Base-by-base conservation (phyloP, 1,139 yeast genomes). In the Kodamaea anthophila region DNA sequence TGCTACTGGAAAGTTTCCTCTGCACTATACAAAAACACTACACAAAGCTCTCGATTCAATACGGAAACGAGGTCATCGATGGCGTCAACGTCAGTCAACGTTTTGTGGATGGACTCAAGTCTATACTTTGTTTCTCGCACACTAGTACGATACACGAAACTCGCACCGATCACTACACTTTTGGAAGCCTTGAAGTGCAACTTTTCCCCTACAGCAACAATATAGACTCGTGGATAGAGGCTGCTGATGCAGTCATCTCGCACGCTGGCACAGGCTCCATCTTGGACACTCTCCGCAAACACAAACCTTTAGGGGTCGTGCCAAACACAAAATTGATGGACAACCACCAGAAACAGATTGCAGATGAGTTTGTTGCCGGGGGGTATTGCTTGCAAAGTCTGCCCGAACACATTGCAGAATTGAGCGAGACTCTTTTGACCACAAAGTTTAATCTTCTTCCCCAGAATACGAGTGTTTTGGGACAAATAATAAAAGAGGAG, bases 181-280 rank as follows among this genome's bases (percentile, higher is more conserved):
- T 11, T 15, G 18, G 12, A 6, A 15, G 12, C 4, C 12, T 29
- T 18, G 12, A 20, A 8, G 22, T 29, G 13, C 4, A 15, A 9
- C 15, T 21, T 21, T 31, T 31, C 12, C 21, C 29, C 9, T 28
- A 22, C 29, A 31, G 31, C 21, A 13, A 14, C 8, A 60, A 41
- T 49, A 80, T 44, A 46, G 52, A 27, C 29, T 41, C 6, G 36
- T 71, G 38, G 49, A 68, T 79, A 1, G 21, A 42, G 0, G 26
- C 47, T 3, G 58, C 71, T 1, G 76, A 76, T 32, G 44, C 84
- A 25, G 82, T 88, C 5, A 67, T 91, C 9, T 78, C 95, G 1
- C 97, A 91, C 51, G 96, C 95, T 0, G 97, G 93, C 2, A 85
- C 97, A 0, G 98, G 98, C 2, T 83, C 96, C 0, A 83, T 91